A percentile compares a stretch with the other conserved stretches of the same genome.
Evolutionary conservation across 352 stramenopile species (phyloP).

Genomic region (Phytophthora tubulina): DNA sequence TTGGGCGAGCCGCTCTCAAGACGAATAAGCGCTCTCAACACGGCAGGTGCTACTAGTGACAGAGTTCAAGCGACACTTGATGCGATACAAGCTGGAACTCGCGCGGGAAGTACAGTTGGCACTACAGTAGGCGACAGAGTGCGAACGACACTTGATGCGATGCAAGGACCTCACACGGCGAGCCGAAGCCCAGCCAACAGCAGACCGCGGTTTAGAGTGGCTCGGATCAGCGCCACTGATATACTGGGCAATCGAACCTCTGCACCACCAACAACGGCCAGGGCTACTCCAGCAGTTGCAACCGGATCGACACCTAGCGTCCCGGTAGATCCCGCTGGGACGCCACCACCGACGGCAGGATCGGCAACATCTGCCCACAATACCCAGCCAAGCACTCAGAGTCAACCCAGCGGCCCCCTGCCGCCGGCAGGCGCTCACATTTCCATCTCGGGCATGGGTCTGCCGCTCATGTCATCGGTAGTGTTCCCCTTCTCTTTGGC

Average conservation of each 20-base stretch:
- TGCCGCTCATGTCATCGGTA: slow-evolving; percentile 58
- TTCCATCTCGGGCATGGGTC: slow-evolving; percentile 46
- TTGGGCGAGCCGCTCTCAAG: slow-evolving; percentile 31
- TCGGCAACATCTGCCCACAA: slow-evolving; percentile 8
- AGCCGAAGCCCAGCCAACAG: slow-evolving; percentile 15
- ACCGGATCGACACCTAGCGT: slow-evolving; percentile 29
- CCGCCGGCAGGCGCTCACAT: slow-evolving; percentile 32
- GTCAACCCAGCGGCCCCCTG: background rate
- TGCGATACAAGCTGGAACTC: slow-evolving; percentile 3
- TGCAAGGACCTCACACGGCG: slow-evolving; percentile 18
- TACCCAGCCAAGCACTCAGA: slow-evolving; percentile 9
- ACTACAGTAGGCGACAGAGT: slow-evolving; percentile 8
- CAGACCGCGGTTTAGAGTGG: slow-evolving; percentile 32
- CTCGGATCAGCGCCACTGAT: slow-evolving; percentile 31
- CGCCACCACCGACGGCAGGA: background rate
- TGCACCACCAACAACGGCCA: background rate
- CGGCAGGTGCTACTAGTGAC: slow-evolving; percentile 1
- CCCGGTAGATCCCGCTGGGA: slow-evolving; percentile 30
- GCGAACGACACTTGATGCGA: slow-evolving; percentile 15
- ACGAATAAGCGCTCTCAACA: slow-evolving; percentile 13
- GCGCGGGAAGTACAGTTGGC: background rate
- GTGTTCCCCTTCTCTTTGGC: slow-evolving; percentile 65
- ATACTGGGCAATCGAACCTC: slow-evolving; percentile 6
- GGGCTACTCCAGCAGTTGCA: background rate
- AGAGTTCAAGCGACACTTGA: slow-evolving; percentile 18